Evolutionary conservation across 2,329 filamentous ascomycete species (phyloP).

Genomic region (Cladosporium phlei): DNA sequence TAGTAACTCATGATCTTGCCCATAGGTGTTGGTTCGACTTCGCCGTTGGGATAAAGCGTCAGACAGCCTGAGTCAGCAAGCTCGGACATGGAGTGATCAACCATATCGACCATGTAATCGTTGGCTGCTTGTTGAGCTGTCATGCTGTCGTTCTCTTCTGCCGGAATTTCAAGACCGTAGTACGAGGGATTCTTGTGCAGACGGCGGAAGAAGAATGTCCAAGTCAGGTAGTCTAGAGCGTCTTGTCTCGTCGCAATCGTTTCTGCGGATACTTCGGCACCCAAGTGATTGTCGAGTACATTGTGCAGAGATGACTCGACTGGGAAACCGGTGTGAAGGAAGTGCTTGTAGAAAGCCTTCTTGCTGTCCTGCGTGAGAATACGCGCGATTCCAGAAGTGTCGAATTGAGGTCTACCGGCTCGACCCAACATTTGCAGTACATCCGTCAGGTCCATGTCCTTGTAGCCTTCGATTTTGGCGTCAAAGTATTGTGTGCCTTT

Average conservation of each 20-base stretch:
- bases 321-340: constrained; percentile 94
- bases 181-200: constrained; percentile 98
- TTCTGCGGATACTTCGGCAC: constrained; percentile 88
- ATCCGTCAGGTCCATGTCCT: constrained; percentile 97
- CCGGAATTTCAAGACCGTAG: constrained; percentile 89
- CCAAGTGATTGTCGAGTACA: constrained; percentile 92
- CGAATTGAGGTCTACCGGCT: constrained; percentile 92
- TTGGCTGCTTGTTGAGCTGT: constrained; percentile 83
- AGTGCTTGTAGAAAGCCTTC: constrained; percentile 99
- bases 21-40: constrained; percentile 82
- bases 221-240: constrained; percentile 93
- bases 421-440: constrained; percentile 96
- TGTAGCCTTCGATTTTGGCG: constrained; percentile 94
- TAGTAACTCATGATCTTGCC: constrained; percentile 99
- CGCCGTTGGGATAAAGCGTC: constrained; percentile 74
- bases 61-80: constrained; percentile 82
- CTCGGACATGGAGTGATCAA: constrained; percentile 78
- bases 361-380: constrained; percentile 98
- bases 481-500: constrained; percentile 99
- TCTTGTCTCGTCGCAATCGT: constrained; percentile 94
- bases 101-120: constrained; percentile 89
- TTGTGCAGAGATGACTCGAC: constrained; percentile 96
- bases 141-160: constrained; percentile 85
- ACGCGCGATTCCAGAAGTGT: constrained; percentile 88
- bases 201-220: constrained; percentile 98